phyloP scores from a whole-genome alignment of 441 rosid species.

The Gossypium davidsonii region DNA sequence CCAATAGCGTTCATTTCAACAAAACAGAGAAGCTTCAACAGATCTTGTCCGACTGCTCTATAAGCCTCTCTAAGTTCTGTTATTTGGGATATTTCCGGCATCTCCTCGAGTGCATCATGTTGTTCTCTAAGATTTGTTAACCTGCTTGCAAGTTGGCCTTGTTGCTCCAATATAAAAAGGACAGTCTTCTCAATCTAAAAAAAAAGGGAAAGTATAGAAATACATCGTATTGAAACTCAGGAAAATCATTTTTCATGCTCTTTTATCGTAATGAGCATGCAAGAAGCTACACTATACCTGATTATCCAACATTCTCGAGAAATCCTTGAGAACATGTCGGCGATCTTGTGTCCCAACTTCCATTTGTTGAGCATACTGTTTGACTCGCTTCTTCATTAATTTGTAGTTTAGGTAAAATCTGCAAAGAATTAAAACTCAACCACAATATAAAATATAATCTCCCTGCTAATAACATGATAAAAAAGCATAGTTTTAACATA shows the following conservation, averaged over 20 bases:
- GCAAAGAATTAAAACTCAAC: slow-evolving; percentile 10
- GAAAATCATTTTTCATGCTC: slow-evolving; percentile 5
- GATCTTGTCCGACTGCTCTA: slow-evolving; percentile 73
- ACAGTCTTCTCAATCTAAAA: slow-evolving; percentile 91
- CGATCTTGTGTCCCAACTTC: slow-evolving; percentile 68
- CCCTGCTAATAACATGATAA: background rate
- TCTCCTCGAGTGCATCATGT: slow-evolving; percentile 60
- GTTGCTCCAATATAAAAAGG: slow-evolving; percentile 94
- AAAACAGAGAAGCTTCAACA: slow-evolving; percentile 74
- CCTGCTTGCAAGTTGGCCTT: slow-evolving; percentile 80
- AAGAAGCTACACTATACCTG: slow-evolving; percentile 39
- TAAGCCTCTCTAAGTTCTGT: slow-evolving; percentile 67
- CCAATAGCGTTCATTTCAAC: slow-evolving; percentile 92
- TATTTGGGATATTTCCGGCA: slow-evolving; percentile 60
- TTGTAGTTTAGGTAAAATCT: slow-evolving; percentile 94
- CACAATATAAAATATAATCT: background rate
- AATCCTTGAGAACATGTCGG: slow-evolving; percentile 91
- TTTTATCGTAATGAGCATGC: background rate
- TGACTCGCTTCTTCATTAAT: slow-evolving; percentile 90
- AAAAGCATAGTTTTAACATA: background rate
- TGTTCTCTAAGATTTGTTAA: slow-evolving; percentile 54
- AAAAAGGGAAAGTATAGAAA: background rate
- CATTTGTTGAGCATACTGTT: slow-evolving; percentile 77
- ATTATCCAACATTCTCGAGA: slow-evolving; percentile 91
- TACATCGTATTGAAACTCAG: background rate